Base-by-base conservation (phyloP, 805 yeast genomes). In the Jamesozyma hellenica region DNA sequence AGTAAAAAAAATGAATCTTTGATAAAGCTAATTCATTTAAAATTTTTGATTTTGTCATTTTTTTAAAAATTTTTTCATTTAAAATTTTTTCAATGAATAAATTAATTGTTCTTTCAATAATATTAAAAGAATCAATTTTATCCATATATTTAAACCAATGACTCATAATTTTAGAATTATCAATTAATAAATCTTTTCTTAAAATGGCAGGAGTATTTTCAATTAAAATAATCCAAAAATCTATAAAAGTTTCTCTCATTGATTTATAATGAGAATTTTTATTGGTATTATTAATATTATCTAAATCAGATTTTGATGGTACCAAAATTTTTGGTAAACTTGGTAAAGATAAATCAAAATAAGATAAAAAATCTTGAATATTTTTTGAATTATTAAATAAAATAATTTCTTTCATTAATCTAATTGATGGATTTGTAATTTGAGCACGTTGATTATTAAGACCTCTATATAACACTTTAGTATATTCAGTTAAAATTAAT, bases 11-110 rank as follows among this genome's bases (percentile, higher is more conserved):
- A 27, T 75, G 72, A 25, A 85, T 47, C 39, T 76, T 76, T 21
- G 70, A 67, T 42, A 86, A 53, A 17, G 79, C 74, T 67, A 82
- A 74, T 53, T 88, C 96, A 49, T 84, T 85, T 51, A 90, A 71
- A 13, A 87, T 71, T 43, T 76, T 75, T 44, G 85, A 72, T 55
- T 87, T 88, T 0, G 86, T 72, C 43, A 79, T 65, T 51, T 77
- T 79, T 48, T 75, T 75, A 54, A 77, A 81, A 11, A 71, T 61
- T 2, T 64, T 51, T 47, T 88, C 96, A 21, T 63, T 56, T 28
- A 85, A 52, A 2, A 88, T 70, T 17, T 65, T 62, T 1, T 61
- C 53, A 14, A 68, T 73, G 42, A 85, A 62, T 19, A 75, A 67
- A 0, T 58, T 55, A 3, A 84, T 41, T 0, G 79, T 63, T 17